phyloP scores from a whole-genome alignment of 2,329 filamentous ascomycete genomes.

The Botrytis byssoidea region DNA sequence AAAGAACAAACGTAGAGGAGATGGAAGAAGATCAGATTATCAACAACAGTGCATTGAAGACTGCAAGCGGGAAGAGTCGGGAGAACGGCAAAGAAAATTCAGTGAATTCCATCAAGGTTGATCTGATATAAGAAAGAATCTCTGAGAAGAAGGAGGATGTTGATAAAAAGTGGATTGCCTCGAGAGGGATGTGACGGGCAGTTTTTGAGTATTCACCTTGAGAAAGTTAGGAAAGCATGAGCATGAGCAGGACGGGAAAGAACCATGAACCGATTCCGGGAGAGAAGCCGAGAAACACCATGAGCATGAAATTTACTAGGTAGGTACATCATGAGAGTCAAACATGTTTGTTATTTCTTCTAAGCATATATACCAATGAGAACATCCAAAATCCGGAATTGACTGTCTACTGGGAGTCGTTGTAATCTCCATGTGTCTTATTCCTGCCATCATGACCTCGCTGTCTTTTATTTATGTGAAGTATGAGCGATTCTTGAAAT shows the following conservation, averaged over 20 bases:
- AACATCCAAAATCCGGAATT: not conserved
- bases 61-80: not conserved
- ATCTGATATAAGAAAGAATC: not conserved
- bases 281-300: not conserved
- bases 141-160: constrained; percentile 7
- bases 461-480: not conserved
- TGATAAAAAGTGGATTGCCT: not conserved
- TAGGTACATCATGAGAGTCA: not conserved
- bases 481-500: not conserved
- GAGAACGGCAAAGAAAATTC: not conserved
- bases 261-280: not conserved
- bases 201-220: not conserved
- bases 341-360: not conserved
- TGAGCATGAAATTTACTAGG: not conserved
- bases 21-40: not conserved
- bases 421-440: no score
- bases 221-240: not conserved
- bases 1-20: constrained; percentile 3
- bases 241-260: constrained; percentile 4
- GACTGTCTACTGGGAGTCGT: not conserved
- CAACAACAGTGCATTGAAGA: not conserved
- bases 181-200: not conserved
- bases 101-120: constrained; percentile 1
- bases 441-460: not conserved
- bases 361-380: not conserved